These are phyloP conservation scores for sweet orange (Citrus sinensis) DNA, from an alignment of 345 rosid species.

Conservation along the genomic window DNA sequence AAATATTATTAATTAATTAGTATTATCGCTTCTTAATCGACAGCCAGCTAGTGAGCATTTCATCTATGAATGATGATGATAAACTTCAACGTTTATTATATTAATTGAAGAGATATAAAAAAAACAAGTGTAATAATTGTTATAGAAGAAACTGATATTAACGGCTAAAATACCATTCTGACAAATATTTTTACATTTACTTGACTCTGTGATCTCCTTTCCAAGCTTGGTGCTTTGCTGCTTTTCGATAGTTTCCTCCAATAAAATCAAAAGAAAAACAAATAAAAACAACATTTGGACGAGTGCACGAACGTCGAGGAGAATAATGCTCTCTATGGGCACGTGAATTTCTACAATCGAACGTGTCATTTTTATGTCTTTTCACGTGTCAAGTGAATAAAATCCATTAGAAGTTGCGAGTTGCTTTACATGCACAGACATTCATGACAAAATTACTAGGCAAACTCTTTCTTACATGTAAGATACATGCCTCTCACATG, in stretches of 20 bases:
- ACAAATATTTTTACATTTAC: not conserved
- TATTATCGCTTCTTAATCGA: not conserved
- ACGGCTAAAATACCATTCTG: too few species aligned
- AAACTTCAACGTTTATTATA: not conserved
- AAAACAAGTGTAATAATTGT: not conserved
- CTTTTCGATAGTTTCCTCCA: not conserved
- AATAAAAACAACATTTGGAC: not conserved
- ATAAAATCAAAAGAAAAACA: not conserved
- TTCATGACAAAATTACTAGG: not conserved
- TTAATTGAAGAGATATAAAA: not conserved
- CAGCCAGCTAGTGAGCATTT: constrained; percentile 8
- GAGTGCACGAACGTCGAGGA: not conserved
- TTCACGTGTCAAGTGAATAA: not conserved
- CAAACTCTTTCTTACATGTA: too few species aligned
- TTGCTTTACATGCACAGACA: not conserved
- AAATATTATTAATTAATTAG: not conserved
- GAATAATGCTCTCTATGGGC: not conserved
- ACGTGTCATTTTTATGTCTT: not conserved
- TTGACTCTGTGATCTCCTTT: not conserved
- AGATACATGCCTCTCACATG: too few species aligned
- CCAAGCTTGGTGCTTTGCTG: not conserved
- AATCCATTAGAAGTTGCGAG: not conserved
- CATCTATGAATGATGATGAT: constrained; percentile 6
- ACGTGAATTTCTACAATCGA: not conserved
- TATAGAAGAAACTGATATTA: not conserved